A percentile compares a stretch with the other conserved stretches of the same genome.
These are phyloP conservation scores for Phycomyces blakesleeanus DNA, from an alignment of 192 early-diverging fungal genomes.

Conservation along the genomic window DNA sequence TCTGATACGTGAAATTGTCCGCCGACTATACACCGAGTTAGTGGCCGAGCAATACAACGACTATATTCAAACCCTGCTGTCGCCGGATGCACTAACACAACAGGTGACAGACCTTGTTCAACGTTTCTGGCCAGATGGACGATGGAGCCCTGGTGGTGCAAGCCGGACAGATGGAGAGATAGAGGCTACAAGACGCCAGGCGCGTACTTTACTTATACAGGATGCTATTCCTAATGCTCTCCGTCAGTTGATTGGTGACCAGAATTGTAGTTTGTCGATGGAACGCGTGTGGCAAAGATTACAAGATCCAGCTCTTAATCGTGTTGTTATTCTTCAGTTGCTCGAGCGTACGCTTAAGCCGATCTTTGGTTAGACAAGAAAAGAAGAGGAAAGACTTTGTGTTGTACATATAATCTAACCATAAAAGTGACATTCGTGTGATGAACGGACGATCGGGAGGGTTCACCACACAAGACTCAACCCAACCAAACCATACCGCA, in stretches of 20 bases:
- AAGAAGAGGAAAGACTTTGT: no score
- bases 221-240: conserved; percentile 25
- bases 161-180: conserved; percentile 26
- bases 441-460: no score
- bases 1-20: conserved; percentile 31
- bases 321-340: conserved; percentile 32
- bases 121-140: conserved; percentile 29
- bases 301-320: conserved; percentile 27
- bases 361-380: conserved; percentile 16
- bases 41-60: conserved; percentile 28
- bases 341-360: conserved; percentile 30
- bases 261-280: conserved; percentile 31
- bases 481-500: no score
- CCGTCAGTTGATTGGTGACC: conserved; percentile 33
- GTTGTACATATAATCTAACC: no score
- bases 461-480: no score
- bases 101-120: conserved; percentile 13
- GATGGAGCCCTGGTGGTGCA: conserved; percentile 4
- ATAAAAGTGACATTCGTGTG: no score
- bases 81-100: conserved; percentile 18
- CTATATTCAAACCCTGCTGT: conserved; percentile 24
- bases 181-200: conserved; percentile 14
- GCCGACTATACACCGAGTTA: conserved; percentile 32
- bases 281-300: conserved; percentile 29
- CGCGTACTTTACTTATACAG: conserved; percentile 15